Evolutionary conservation across 257 asterid genomes (phyloP), one percentile per base, ranked within the genome.

Genomic region (Ocimum tenuiflorum): DNA sequence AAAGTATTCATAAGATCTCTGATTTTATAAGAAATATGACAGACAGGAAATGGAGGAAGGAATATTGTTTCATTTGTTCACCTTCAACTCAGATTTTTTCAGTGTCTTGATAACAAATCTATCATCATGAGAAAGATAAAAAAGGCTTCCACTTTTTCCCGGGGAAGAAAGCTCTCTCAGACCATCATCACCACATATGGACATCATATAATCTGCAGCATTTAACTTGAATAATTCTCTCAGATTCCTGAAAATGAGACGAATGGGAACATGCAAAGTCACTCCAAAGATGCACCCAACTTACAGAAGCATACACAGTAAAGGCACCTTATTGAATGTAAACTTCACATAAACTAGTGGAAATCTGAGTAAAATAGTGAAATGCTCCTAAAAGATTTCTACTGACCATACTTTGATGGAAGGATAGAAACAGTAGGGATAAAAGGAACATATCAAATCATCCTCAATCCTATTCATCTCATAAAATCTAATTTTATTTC

Each of bases 191-290:
- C 96, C 96, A 75, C 96, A 90, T 65, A 94, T 94, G 65, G 97
- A 88, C 96, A 90, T 88, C 97, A 94, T 94, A 69, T 94, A 94
- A 46, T 94, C 97, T 56, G 97, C 97, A 52, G 99, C 92, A 75
- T 88, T 77, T 73, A 94, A 69, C 85, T 78, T 86, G 84, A 94
- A 94, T 80, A 94, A 38, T 80, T 88, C 99, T 67, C 97, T 88
- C 84, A 94, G 81, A 74, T 90, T 86, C 88, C 99, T 94, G 91
- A 73, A 79, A 76, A 85, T 69, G 73, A 73, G 56, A 80, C 68
- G 65, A 61, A 19, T 13, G 14, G 31, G 41, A 33, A 50, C 47
- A 43, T 57, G 63, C 42, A 6, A 55, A 63, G 53, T 57, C 52
- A 47, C 41, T 62, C 47, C 43, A 36, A 49, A 73, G 22, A 13